phyloP scores from a whole-genome alignment of 2,329 filamentous ascomycete species.

The Gremmenia infestans region DNA sequence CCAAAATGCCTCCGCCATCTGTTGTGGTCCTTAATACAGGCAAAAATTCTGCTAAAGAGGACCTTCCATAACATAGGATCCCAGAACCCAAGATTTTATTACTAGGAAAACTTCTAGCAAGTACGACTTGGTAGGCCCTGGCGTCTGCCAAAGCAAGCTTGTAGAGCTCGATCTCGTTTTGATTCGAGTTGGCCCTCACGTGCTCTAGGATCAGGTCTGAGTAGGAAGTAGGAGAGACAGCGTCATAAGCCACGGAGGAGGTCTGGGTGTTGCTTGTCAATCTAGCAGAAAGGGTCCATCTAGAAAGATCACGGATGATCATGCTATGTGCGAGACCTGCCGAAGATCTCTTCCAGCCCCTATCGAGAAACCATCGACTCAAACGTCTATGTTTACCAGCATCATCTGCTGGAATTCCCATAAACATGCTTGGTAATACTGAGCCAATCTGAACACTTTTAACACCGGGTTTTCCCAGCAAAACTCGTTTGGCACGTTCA shows the following conservation, averaged over 20 bases:
- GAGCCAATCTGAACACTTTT: constrained; percentile 78
- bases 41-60: constrained; percentile 55
- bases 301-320: constrained; percentile 53
- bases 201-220: constrained; percentile 57
- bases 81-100: constrained; percentile 59
- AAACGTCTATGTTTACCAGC: constrained; percentile 42
- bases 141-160: constrained; percentile 57
- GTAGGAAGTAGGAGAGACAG: constrained; percentile 59
- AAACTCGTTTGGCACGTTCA: constrained; percentile 71
- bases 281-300: constrained; percentile 57
- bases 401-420: constrained; percentile 66
- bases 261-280: constrained; percentile 51
- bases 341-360: constrained; percentile 76
- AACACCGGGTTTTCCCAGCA: constrained; percentile 70
- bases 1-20: constrained; percentile 58
- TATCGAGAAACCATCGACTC: constrained; percentile 79
- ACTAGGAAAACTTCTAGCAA: constrained; percentile 58
- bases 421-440: constrained; percentile 77
- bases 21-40: constrained; percentile 52
- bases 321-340: constrained; percentile 60
- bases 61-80: constrained; percentile 57
- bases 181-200: constrained; percentile 56
- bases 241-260: constrained; percentile 53
- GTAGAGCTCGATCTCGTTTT: constrained; percentile 61
- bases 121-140: constrained; percentile 58